Conservation (phyloP, 2,329 filamentous ascomycete species). For the Aspergillus quadrilineatus region DNA sequence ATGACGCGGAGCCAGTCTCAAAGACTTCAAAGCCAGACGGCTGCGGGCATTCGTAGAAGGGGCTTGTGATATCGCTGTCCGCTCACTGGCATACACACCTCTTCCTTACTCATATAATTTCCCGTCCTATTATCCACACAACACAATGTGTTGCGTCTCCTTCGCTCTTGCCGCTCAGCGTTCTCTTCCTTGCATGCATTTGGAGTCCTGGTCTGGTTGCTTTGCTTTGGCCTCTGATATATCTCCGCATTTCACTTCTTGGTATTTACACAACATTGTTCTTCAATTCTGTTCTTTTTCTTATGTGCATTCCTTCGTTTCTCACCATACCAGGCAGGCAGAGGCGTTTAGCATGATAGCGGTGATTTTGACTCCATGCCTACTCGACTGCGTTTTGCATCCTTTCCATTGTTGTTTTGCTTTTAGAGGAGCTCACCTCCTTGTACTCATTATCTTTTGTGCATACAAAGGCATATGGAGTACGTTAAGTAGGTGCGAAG, state of each 20-base stretch:
- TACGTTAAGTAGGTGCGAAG: background rate
- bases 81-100: conserved; percentile 1
- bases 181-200: background rate
- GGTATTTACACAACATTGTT: background rate
- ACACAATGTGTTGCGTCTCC: background rate
- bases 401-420: background rate
- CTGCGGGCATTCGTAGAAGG: conserved; percentile 17
- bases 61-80: conserved; percentile 8
- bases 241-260: background rate
- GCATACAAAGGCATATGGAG: conserved; percentile 1
- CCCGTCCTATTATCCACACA: background rate
- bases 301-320: background rate
- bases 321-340: background rate
- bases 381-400: background rate
- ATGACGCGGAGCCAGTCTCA: conserved; percentile 38
- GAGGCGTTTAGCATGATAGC: background rate
- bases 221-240: background rate
- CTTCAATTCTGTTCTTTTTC: background rate
- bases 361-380: background rate
- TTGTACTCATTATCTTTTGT: background rate
- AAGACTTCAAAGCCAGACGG: conserved; percentile 16
- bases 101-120: background rate
- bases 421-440: background rate
- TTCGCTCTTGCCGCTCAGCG: background rate
- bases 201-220: background rate